Conservation (phyloP, 2,329 filamentous ascomycete genomes). For the Pseudogymnoascus sp. region DNA sequence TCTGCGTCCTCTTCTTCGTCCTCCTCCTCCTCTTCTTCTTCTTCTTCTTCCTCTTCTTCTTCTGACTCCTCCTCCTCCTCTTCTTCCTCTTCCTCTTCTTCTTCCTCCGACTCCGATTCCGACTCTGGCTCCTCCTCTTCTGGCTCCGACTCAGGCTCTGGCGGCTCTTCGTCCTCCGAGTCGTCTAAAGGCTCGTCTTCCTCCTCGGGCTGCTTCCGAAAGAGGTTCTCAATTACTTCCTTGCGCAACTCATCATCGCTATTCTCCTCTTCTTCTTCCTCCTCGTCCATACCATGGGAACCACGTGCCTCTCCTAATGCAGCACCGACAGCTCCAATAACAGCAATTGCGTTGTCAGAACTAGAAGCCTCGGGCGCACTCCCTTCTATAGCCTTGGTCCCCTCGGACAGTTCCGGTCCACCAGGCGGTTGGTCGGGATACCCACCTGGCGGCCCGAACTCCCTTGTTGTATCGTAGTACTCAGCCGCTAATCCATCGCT, state of each 20-base stretch:
- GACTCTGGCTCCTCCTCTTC: background rate
- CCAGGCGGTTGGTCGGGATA: background rate
- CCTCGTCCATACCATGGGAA: background rate
- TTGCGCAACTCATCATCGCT: background rate
- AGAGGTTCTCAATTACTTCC: background rate
- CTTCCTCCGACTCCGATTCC: background rate
- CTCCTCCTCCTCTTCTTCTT: background rate
- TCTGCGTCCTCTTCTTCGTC: background rate
- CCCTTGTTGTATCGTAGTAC: background rate
- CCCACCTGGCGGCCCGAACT: background rate
- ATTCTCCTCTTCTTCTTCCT: background rate
- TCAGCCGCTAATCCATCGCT: background rate
- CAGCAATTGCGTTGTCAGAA: background rate
- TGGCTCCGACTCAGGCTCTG: background rate
- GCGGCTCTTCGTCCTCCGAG: background rate
- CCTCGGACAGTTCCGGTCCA: background rate
- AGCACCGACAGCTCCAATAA: background rate
- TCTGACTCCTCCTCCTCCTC: background rate
- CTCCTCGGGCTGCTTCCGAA: background rate
- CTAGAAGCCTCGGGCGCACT: background rate
- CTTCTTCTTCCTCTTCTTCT: background rate
- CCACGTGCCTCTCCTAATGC: background rate
- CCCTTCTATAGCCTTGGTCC: background rate
- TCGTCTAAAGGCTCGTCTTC: background rate
- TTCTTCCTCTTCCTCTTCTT: background rate